Percentiles rank a stretch among this genome's conserved stretches.
Conservation (phyloP, 257 asterid species). For the Lycium ferocissimum region DNA sequence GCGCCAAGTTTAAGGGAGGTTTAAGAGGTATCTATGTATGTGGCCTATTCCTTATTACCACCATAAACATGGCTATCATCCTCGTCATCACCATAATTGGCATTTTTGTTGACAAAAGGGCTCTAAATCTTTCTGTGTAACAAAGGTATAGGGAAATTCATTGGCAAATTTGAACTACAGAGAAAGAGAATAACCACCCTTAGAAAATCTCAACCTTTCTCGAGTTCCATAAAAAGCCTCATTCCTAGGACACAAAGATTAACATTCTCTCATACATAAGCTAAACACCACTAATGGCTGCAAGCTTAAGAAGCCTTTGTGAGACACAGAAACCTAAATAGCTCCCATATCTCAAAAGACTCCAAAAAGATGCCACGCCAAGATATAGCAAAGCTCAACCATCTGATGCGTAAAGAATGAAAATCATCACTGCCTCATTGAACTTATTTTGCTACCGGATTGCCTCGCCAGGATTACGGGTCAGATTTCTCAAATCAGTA, state of each 20-base stretch:
- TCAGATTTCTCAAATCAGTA: too few species aligned
- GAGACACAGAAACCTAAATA: constrained; percentile 31
- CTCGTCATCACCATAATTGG: not conserved
- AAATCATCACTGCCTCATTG: too few species aligned
- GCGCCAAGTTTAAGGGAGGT: too few species aligned
- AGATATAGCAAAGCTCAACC: constrained; percentile 10
- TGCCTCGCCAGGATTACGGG: too few species aligned
- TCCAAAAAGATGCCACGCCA: constrained; percentile 17
- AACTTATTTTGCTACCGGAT: too few species aligned
- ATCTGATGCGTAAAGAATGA: not conserved
- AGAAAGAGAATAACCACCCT: constrained; percentile 16
- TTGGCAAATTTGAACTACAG: not conserved
- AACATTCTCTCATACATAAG: not conserved
- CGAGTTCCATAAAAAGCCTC: not conserved
- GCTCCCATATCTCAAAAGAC: constrained; percentile 21
- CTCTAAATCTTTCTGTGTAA: not conserved
- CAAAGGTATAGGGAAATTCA: not conserved
- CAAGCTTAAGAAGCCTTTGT: constrained; percentile 32
- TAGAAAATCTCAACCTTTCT: constrained; percentile 23
- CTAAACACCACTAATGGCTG: constrained; percentile 18
- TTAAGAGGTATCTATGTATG: too few species aligned
- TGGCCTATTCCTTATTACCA: too few species aligned
- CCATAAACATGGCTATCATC: not conserved
- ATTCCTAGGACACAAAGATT: not conserved
- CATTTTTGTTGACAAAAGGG: not conserved